phyloP scores from a whole-genome alignment of 371 early-diverging fungal species.

The Smittium mucronatum region DNA sequence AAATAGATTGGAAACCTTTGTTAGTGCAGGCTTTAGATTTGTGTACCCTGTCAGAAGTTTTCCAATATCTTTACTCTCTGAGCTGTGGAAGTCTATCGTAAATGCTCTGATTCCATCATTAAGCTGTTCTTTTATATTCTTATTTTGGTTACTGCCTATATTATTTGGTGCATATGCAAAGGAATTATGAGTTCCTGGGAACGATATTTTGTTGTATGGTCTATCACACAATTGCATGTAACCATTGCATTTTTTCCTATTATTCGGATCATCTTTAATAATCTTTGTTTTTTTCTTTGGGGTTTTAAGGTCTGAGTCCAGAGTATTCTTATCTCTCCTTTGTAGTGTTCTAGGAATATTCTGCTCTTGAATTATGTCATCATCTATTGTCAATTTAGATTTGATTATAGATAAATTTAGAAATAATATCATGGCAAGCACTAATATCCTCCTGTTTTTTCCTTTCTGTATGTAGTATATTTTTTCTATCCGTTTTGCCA shows the following conservation, averaged over 20 bases:
- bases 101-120: conserved; percentile 56
- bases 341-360: background rate
- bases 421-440: no score
- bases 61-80: background rate
- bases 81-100: conserved; percentile 41
- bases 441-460: no score
- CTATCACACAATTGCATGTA: conserved; percentile 47
- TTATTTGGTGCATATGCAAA: conserved; percentile 40
- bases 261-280: no score
- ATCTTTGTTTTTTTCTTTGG: background rate
- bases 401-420: no score
- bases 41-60: background rate
- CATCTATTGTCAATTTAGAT: no score
- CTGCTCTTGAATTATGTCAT: no score
- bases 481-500: no score
- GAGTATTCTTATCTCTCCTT: background rate
- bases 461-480: no score
- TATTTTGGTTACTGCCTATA: conserved; percentile 51
- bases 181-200: conserved; percentile 59
- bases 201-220: conserved; percentile 42
- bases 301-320: background rate
- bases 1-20: background rate
- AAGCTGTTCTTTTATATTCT: conserved; percentile 44
- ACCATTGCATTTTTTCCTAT: conserved; percentile 44
- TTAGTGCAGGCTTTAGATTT: background rate